phyloP scores from a whole-genome alignment of 192 early-diverging fungal species.

The Globomyces pollinis-pini region DNA sequence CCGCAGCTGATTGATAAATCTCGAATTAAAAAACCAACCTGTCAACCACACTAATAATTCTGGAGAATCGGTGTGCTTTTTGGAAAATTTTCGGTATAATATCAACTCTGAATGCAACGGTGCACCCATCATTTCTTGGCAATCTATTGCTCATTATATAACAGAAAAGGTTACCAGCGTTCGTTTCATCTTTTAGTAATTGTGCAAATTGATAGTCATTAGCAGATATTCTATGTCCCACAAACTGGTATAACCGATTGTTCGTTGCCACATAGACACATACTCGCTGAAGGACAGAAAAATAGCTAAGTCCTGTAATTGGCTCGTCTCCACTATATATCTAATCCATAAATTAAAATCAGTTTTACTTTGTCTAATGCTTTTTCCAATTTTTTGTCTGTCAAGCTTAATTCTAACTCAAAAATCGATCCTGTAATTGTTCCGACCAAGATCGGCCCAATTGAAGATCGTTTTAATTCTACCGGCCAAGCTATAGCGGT shows the following conservation, averaged over 20 bases:
- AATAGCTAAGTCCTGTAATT: slow-evolving; percentile 51
- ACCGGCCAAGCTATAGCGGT: neutral
- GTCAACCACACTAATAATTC: slow-evolving; percentile 90
- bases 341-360: slow-evolving; percentile 46
- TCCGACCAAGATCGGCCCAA: neutral
- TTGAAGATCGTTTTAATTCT: neutral
- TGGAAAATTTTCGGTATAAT: neutral
- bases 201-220: slow-evolving; percentile 67
- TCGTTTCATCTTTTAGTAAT: slow-evolving; percentile 60
- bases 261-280: slow-evolving; percentile 75
- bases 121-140: neutral
- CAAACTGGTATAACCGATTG: slow-evolving; percentile 84
- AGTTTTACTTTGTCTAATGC: slow-evolving; percentile 16
- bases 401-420: slow-evolving; percentile 18
- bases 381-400: no score
- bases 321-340: slow-evolving; percentile 61
- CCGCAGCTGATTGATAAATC: neutral
- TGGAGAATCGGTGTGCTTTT: slow-evolving; percentile 18
- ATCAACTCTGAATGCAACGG: neutral
- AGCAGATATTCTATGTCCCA: slow-evolving; percentile 50
- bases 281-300: slow-evolving; percentile 65
- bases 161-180: slow-evolving; percentile 42
- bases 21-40: slow-evolving; percentile 31
- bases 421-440: slow-evolving; percentile 4
- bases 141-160: neutral